Conservation (phyloP, 164 flowering plant species). For the Euptelea pleiosperma region DNA sequence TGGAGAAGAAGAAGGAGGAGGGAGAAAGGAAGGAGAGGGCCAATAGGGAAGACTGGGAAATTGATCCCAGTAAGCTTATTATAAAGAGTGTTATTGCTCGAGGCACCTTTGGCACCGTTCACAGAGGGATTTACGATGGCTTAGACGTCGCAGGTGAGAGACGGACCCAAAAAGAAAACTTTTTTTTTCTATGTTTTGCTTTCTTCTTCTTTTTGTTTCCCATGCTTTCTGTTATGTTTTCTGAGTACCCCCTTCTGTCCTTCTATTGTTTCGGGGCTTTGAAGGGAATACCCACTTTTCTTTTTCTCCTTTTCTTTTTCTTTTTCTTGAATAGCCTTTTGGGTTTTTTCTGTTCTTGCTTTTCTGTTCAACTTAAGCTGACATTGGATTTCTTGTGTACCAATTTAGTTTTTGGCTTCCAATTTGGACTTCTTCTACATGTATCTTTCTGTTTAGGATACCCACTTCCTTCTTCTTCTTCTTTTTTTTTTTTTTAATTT, state of each 20-base stretch:
- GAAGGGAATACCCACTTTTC: background rate
- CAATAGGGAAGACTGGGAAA: constrained; percentile 50
- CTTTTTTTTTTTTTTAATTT: too few species aligned
- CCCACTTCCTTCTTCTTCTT: too few species aligned
- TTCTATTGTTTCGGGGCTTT: too few species aligned
- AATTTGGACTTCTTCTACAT: too few species aligned
- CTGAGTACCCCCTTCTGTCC: background rate
- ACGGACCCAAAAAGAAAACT: too few species aligned
- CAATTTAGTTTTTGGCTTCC: too few species aligned
- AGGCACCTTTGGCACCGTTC: constrained; percentile 33
- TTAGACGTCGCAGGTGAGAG: constrained; percentile 28
- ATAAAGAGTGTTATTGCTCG: constrained; percentile 32
- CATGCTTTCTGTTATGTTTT: background rate
- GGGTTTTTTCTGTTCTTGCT: too few species aligned
- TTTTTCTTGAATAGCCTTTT: too few species aligned
- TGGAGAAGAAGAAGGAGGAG: constrained; percentile 49
- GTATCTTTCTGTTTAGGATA: too few species aligned
- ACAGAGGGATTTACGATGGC: constrained; percentile 29
- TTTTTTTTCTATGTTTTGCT: too few species aligned
- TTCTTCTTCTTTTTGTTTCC: background rate
- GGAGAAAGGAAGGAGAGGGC: constrained; percentile 17
- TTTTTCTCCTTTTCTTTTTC: background rate
- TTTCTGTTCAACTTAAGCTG: too few species aligned
- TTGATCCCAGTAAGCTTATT: constrained; percentile 49
- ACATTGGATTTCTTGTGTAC: too few species aligned